Percentiles rank a stretch among this genome's conserved stretches.
phyloP scores from a whole-genome alignment of 2,329 filamentous ascomycete species.

The Colletotrichum liriopes region DNA sequence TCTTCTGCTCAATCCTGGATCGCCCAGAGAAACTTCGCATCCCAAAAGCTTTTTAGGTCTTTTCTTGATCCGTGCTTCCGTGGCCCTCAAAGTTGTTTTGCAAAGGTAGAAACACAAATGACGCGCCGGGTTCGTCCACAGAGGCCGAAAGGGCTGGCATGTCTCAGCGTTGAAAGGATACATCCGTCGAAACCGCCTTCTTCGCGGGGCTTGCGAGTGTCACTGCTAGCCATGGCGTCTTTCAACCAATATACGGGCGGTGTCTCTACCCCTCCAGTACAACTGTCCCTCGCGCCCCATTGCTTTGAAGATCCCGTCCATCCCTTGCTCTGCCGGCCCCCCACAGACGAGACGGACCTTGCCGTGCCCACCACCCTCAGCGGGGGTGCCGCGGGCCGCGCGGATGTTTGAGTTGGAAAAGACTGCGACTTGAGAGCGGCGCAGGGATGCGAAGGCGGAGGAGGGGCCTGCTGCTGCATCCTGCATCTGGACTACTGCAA shows the following conservation, averaged over 20 bases:
- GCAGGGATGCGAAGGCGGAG: neutral
- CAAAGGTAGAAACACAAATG: neutral
- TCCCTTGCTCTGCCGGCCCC: neutral
- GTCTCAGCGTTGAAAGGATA: conserved; percentile 11
- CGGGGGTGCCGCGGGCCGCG: neutral
- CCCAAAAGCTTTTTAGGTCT: neutral
- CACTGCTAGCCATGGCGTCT: neutral
- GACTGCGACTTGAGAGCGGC: neutral
- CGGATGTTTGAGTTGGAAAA: conserved; percentile 3
- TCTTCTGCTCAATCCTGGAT: neutral
- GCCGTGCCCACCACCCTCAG: neutral
- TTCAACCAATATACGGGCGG: neutral
- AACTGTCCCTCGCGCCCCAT: neutral
- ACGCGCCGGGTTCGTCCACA: neutral
- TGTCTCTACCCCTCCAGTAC: neutral
- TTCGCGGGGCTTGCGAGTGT: neutral
- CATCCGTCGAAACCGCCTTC: neutral
- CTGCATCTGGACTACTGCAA: conserved; percentile 26
- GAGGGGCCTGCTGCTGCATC: neutral
- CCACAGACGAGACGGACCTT: neutral
- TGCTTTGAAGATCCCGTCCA: neutral
- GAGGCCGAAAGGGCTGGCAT: neutral
- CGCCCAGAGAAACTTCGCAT: conserved; percentile 7
- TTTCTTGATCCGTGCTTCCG: neutral
- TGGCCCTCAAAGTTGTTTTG: neutral